Conservation (phyloP, 768 basidiomycete species). For the Sporobolomyces pararoseus region DNA sequence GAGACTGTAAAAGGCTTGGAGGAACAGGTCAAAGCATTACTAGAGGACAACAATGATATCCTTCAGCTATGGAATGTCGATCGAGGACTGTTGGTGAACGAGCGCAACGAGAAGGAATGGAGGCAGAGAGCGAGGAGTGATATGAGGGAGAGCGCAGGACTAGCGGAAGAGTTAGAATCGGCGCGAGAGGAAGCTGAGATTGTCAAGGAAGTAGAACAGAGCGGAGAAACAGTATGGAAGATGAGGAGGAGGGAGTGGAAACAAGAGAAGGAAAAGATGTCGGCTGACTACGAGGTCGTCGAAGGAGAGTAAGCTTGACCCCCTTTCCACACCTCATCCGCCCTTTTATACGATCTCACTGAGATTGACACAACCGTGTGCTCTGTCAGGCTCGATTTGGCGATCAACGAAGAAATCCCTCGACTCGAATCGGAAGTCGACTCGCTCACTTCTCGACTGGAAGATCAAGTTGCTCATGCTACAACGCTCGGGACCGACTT, state of each 20-base stretch:
- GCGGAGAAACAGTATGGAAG: neutral
- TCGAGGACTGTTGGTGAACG: neutral
- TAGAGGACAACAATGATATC: neutral
- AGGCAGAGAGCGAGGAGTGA: slow-evolving; percentile 37
- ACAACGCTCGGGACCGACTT: slow-evolving; percentile 13
- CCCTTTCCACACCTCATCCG: neutral
- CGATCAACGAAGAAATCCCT: slow-evolving; percentile 52
- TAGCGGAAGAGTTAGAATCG: slow-evolving; percentile 7
- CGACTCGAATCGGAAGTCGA: slow-evolving; percentile 54
- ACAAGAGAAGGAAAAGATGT: slow-evolving; percentile 52
- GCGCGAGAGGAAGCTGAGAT: neutral
- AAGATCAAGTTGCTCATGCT: neutral
- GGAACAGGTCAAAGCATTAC: neutral
- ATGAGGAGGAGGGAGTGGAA: slow-evolving; percentile 4
- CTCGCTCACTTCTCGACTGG: neutral
- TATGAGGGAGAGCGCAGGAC: slow-evolving; percentile 15
- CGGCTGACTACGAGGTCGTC: slow-evolving; percentile 59
- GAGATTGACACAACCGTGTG: neutral
- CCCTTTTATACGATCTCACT: neutral
- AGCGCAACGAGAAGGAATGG: slow-evolving; percentile 37
- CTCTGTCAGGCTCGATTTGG: slow-evolving; percentile 26
- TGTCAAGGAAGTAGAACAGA: neutral
- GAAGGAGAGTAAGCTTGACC: slow-evolving; percentile 51
- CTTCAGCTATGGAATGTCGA: neutral
- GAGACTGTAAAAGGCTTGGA: neutral